phyloP scores from a whole-genome alignment of 495 filamentous ascomycete species.

The Aspergillus hancockii region DNA sequence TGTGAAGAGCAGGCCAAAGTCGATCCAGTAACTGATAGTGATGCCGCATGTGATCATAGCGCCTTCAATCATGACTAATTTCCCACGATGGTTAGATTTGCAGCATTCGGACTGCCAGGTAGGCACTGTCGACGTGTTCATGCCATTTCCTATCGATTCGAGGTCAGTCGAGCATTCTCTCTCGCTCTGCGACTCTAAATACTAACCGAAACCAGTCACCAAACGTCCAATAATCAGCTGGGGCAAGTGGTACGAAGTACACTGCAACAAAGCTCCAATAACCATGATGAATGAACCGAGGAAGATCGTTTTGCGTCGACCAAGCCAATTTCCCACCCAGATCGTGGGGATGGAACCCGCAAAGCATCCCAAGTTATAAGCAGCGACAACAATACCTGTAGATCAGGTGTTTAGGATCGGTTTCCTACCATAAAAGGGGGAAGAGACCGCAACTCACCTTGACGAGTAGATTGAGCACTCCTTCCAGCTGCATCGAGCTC shows the following conservation, averaged over 20 bases:
- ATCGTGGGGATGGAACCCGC: conserved; percentile 61
- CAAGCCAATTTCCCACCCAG: conserved; percentile 65
- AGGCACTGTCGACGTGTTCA: conserved; percentile 69
- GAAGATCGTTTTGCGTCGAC: conserved; percentile 70
- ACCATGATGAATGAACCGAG: conserved; percentile 69
- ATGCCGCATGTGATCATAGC: conserved; percentile 72
- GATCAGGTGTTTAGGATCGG: not conserved
- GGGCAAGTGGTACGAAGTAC: conserved; percentile 58
- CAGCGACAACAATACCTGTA: conserved; percentile 57
- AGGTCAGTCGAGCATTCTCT: conserved; percentile 3
- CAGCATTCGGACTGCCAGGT: conserved; percentile 81
- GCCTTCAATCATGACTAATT: conserved; percentile 79
- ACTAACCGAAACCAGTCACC: conserved; percentile 57
- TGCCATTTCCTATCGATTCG: conserved; percentile 46
- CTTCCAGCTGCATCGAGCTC: conserved; percentile 27
- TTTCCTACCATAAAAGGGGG: not conserved
- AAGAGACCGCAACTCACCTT: conserved; percentile 43
- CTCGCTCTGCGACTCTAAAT: not conserved
- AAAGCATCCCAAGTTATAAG: conserved; percentile 68
- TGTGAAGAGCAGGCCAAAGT: conserved; percentile 68
- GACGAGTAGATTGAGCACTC: conserved; percentile 52
- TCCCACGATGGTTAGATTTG: conserved; percentile 70
- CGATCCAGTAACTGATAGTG: conserved; percentile 75
- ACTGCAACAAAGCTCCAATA: conserved; percentile 64
- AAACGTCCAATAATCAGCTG: conserved; percentile 68